A percentile compares a stretch with the other conserved stretches of the same genome.
phyloP scores from a whole-genome alignment of 1,284 basidiomycete species.

The Gymnopus androsaceus region DNA sequence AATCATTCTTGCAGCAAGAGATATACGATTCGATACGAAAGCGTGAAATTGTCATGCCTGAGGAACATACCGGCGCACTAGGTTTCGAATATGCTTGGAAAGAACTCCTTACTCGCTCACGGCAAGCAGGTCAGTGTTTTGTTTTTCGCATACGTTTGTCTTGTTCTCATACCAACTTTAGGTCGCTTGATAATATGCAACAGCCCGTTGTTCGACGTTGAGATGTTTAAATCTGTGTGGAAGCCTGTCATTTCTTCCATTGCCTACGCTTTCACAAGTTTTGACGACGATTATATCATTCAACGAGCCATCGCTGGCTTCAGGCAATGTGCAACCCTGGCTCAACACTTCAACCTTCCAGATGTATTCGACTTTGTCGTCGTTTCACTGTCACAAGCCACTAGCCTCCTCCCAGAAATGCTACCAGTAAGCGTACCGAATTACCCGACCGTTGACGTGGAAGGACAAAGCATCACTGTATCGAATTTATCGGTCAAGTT shows the following conservation, averaged over 20 bases:
- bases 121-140: conserved; percentile 66
- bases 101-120: conserved; percentile 83
- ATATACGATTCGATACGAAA: conserved; percentile 96
- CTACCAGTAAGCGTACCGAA: conserved; percentile 76
- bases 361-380: conserved; percentile 98
- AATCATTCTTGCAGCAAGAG: conserved; percentile 54
- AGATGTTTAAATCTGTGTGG: conserved; percentile 94
- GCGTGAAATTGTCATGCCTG: conserved; percentile 95
- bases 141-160: conserved; percentile 2
- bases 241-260: conserved; percentile 89
- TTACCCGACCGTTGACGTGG: conserved; percentile 92
- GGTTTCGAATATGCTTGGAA: conserved; percentile 99
- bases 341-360: conserved; percentile 84
- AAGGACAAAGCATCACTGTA: conserved; percentile 86
- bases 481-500: conserved; percentile 93
- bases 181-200: conserved; percentile 82
- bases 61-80: conserved; percentile 95
- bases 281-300: conserved; percentile 95
- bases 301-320: conserved; percentile 95
- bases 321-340: conserved; percentile 93
- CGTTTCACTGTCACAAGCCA: conserved; percentile 87
- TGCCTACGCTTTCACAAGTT: conserved; percentile 91
- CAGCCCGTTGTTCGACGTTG: conserved; percentile 79
- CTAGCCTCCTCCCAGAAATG: conserved; percentile 77
- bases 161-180: conserved; percentile 31